phyloP scores from a whole-genome alignment of 306 rosid genomes.

The Vicia villosa region DNA sequence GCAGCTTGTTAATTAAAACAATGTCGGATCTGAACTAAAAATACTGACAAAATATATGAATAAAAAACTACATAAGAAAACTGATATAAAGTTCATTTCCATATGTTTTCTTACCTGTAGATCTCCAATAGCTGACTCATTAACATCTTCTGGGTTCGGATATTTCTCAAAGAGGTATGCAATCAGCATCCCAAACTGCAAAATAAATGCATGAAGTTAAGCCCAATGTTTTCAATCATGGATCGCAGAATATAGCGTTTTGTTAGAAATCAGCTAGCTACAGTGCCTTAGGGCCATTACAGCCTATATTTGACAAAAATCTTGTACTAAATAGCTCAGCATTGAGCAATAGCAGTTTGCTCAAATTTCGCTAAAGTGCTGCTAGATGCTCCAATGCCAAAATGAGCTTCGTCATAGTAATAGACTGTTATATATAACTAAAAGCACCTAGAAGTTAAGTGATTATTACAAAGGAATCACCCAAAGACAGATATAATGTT shows the following conservation, averaged over 20 bases:
- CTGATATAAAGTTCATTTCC: constrained; percentile 5
- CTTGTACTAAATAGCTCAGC: too few species aligned
- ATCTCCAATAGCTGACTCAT: constrained; percentile 79
- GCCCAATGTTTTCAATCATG: neutral
- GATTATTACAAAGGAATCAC: neutral
- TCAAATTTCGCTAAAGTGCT: too few species aligned
- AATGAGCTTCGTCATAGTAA: neutral
- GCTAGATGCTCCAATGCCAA: constrained; percentile 21
- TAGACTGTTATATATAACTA: neutral
- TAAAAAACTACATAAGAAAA: constrained; percentile 4
- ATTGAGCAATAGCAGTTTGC: too few species aligned
- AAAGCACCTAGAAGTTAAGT: constrained; percentile 9
- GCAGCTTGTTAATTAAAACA: neutral
- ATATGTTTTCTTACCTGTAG: constrained; percentile 66
- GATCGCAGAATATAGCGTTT: too few species aligned
- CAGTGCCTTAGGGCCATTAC: too few species aligned
- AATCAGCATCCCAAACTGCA: constrained; percentile 96
- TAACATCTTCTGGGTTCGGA: constrained; percentile 71
- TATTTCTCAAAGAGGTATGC: constrained; percentile 76
- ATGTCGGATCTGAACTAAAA: constrained; percentile 7
- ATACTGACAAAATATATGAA: neutral
- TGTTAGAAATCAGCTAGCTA: too few species aligned
- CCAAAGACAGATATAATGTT: neutral
- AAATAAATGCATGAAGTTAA: constrained; percentile 32
- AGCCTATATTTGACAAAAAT: too few species aligned